Conservation (phyloP, 2,329 filamentous ascomycete genomes). For the Chaetomium sp. region DNA sequence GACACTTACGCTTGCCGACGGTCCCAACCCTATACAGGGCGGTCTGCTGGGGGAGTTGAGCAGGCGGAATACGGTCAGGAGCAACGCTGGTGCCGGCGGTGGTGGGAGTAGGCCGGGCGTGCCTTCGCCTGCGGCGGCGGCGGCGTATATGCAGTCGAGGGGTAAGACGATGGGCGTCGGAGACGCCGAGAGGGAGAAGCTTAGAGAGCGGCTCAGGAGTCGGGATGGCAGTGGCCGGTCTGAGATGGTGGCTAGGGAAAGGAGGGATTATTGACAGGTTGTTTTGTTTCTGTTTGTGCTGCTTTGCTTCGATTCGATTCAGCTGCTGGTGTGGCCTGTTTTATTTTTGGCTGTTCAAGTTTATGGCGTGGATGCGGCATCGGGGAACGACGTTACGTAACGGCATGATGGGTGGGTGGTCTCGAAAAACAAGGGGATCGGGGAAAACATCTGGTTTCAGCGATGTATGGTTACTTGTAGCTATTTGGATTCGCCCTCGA, state of each 20-base stretch:
- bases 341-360: background rate
- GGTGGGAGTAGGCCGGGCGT: background rate
- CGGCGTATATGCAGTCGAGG: conserved; percentile 12
- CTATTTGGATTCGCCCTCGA: background rate
- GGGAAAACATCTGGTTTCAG: background rate
- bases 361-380: background rate
- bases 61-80: conserved; percentile 26
- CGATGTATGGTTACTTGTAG: conserved; percentile 5
- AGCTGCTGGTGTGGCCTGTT: conserved; percentile 1
- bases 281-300: background rate
- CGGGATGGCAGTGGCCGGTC: background rate
- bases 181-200: conserved; percentile 13
- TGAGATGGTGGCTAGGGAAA: background rate
- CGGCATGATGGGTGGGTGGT: background rate
- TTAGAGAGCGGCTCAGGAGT: conserved; percentile 14
- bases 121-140: background rate
- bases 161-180: conserved; percentile 12
- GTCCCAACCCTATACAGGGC: background rate
- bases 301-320: background rate
- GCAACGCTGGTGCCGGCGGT: conserved; percentile 9
- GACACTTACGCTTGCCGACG: background rate
- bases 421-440: background rate
- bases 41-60: conserved; percentile 9
- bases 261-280: conserved; percentile 3
- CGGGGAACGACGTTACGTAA: conserved; percentile 2